phyloP scores from a whole-genome alignment of 768 basidiomycete genomes.

The Serendipita indica region DNA sequence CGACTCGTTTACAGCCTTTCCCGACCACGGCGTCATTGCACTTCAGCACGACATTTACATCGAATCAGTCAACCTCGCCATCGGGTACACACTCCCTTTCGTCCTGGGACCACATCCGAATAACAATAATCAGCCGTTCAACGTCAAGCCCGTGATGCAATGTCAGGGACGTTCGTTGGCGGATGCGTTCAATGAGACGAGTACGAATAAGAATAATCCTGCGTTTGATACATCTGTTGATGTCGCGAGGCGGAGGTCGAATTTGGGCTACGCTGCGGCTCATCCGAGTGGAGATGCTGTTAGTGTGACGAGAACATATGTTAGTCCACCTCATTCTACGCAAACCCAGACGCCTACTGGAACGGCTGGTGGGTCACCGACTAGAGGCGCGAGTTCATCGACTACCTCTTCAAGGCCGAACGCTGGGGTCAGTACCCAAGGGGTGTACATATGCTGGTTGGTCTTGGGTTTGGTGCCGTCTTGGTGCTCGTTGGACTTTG shows the following conservation, averaged over 20 bases:
- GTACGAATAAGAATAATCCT: not conserved
- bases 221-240: not conserved
- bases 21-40: slow-evolving; percentile 58
- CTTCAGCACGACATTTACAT: slow-evolving; percentile 73
- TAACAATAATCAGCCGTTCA: not conserved
- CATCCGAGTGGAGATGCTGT: not conserved
- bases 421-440: not conserved
- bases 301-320: not conserved
- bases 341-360: not conserved
- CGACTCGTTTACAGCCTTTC: slow-evolving; percentile 34
- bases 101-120: slow-evolving; percentile 21
- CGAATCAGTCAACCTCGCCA: slow-evolving; percentile 33
- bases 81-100: slow-evolving; percentile 31
- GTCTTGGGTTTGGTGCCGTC: no score
- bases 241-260: not conserved
- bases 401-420: not conserved
- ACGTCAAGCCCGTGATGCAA: slow-evolving; percentile 3
- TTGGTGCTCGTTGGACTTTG: no score
- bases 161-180: not conserved
- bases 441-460: no score
- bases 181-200: not conserved
- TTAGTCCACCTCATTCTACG: not conserved
- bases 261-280: not conserved
- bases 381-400: no score
- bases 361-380: no score